Base-by-base conservation (phyloP, 1,284 basidiomycete species). In the Peniophora sp. region DNA sequence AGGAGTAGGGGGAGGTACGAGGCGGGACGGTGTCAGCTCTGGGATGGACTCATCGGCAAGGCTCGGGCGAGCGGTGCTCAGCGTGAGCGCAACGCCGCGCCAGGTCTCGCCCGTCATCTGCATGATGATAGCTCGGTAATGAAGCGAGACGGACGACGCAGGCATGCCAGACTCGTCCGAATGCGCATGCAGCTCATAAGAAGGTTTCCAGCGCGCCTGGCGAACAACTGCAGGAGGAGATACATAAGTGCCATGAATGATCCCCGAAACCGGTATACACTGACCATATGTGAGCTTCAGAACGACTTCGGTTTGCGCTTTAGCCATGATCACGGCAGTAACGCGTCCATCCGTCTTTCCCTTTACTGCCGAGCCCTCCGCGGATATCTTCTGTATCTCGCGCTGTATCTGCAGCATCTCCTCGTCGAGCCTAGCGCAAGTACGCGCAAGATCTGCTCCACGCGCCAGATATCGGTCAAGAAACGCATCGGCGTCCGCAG, bases 201-300 rank as follows among this genome's bases (percentile, higher is more conserved):
- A n/a, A 10, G 44, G 44, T 14, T 22, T 23, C 44, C 44, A 45
- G 12, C n/a, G 22, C 17, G 44, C 44, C n/a, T 24, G 20, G 24
- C 20, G 17, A 45, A 45, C 44, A n/a, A 45, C 44, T 45, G n/a
- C n/a, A n/a, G n/a, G n/a, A n/a, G n/a, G n/a, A n/a, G n/a, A n/a
- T n/a, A n/a, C n/a, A n/a, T n/a, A n/a, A n/a, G n/a, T n/a, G n/a
- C n/a, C n/a, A n/a, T n/a, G n/a, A n/a, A n/a, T n/a, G n/a, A n/a
- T n/a, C n/a, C n/a, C n/a, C n/a, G n/a, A n/a, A n/a, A n/a, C n/a
- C n/a, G n/a, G n/a, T 41, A 20, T 20, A 5, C 8, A 61, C 77
- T 48, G 59, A 80, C 78, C 68, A 56, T 83, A 82, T 10, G 74
- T 76, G n/a, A 81, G 59, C 48, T 70, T 74, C 48, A 81, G 64